Base-by-base conservation (phyloP, 192 early-diverging fungal genomes). In the Rhizophagus prolifer region DNA sequence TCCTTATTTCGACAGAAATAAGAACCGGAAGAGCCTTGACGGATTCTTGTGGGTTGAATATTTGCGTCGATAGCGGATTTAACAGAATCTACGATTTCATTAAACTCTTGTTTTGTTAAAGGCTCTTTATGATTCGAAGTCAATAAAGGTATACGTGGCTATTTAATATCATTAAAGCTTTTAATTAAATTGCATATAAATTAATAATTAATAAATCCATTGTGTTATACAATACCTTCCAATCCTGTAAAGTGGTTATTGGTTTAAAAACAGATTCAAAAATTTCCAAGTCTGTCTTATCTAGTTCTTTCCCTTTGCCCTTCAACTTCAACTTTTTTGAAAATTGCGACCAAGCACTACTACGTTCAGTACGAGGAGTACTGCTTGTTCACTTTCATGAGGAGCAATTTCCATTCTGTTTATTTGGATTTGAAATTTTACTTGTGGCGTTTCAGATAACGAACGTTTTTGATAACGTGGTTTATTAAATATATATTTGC, bases 1-100 rank as follows among this genome's bases (percentile, higher is more conserved):
- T 88, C 81, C n/a, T 81, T 74, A 79, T 95, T 90, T 30, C 88
- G 82, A 81, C 93, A 95, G 81, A 97, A 97, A 73, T 97, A 96
- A 1, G 92, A 93, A n/a, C 96, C 95, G 13, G 92, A 94, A 3
- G 94, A 95, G 9, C 96, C 96, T 65, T 90, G 89, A 4, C 80
- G 81, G 47, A 91, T 92, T 34, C 88, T 83, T 0, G 79, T 69
- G 0, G 88, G 87, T 50, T 87, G 84, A 25, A 86, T 84, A 9
- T 79, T 80, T 4, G 77, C 62, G 9, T 73, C 38, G 60, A 89
- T 89, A 10, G 88, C 88, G 19, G 79, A 66, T 36, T 84, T 85
- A 16, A 89, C 86, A 31, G 88, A 83, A 25, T 88, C 72, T 1
- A 89, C 82, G 46, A 88, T 84, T 19, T 60, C 69, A 16, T 79